Percentiles rank a stretch among this genome's conserved stretches.
These are phyloP conservation scores for Suillus bovinus DNA, from an alignment of 768 basidiomycete genomes.

Conservation along the genomic window DNA sequence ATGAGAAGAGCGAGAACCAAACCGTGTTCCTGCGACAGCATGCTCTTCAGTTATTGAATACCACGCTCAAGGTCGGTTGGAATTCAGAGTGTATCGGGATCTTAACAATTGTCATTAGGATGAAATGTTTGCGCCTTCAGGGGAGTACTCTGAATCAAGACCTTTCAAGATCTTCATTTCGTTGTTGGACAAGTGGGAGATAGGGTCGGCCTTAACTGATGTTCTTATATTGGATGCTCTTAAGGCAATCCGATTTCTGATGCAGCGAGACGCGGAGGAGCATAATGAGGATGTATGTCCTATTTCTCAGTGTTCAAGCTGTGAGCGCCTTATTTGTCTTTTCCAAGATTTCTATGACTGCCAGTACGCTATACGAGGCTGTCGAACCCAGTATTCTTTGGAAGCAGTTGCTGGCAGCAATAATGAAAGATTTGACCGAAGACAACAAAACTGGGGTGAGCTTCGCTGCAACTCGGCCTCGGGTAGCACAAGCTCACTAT, in stretches of 20 bases:
- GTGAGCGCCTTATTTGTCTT: conserved; percentile 6
- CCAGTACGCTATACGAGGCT: conserved; percentile 88
- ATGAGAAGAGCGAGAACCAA: conserved; percentile 77
- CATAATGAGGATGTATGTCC: conserved; percentile 57
- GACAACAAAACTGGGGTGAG: conserved; percentile 50
- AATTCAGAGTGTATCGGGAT: not conserved
- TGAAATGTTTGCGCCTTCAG: conserved; percentile 75
- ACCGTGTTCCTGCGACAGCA: conserved; percentile 66
- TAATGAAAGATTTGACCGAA: conserved; percentile 57
- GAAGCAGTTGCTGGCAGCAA: conserved; percentile 65
- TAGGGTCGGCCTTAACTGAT: conserved; percentile 81
- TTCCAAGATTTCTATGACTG: conserved; percentile 72
- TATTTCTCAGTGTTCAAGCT: not conserved
- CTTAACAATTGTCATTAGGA: conserved; percentile 39
- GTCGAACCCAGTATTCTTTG: conserved; percentile 87
- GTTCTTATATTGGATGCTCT: conserved; percentile 79
- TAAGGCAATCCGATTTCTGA: conserved; percentile 60
- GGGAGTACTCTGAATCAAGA: conserved; percentile 73
- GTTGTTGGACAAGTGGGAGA: conserved; percentile 95
- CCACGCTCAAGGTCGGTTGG: conserved; percentile 63
- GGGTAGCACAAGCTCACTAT: conserved; percentile 9
- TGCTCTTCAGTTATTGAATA: conserved; percentile 68
- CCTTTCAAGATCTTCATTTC: conserved; percentile 98
- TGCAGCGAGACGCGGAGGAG: conserved; percentile 52
- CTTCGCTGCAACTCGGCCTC: conserved; percentile 3